Base-by-base conservation (phyloP, 2,329 filamentous ascomycete genomes). In the Phaeoacremonium minimum region DNA sequence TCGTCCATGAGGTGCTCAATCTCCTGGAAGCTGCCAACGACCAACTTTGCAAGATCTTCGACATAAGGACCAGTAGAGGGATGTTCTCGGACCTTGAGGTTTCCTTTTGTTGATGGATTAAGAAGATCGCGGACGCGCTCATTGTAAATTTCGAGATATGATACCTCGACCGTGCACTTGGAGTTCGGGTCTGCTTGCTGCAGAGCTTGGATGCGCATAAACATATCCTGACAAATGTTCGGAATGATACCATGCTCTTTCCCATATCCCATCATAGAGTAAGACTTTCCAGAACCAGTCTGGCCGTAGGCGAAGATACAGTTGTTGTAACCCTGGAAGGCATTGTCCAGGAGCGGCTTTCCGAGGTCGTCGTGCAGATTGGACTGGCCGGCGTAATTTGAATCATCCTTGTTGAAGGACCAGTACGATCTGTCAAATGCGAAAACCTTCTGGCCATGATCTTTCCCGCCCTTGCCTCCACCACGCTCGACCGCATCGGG, bases 241-340 rank as follows among this genome's bases (percentile, higher is more conserved):
- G 94, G 93, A 44, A 97, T 97, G 46, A 98, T 93, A 60, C 93
- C 93, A 40, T 89, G 78, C 56, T 98, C 91, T 53, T 91, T 85
- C 36, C 93, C 93, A 64, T 97, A 98, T 33, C 93, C 93, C 93
- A 98, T 98, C 91, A 98, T 98, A 19, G 90, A 96, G 63, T 98
- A 98, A 13, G 89, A 96, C 67, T 98, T 98, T 64, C 93, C 93
- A 1, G 93, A 97, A 49, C 93, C 93, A 3, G 93, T 98, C 69
- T 98, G 93, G 14, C 93, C 93, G 58, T 98, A 98, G 12, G 93
- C 93, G 59, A 98, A 98, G 56, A 98, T 98, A 73, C 93, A 98
- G 63, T 97, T 98, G 72, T 98, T 97, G 70, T 97, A 98, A 30
- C 93, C 93, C 54, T 91, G 81, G 58, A 98, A 98, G 14, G 93